Evolutionary conservation across 345 rosid species (phyloP), one percentile per base, ranked within the genome.

Genomic region (Eucalyptus guilfoylei): DNA sequence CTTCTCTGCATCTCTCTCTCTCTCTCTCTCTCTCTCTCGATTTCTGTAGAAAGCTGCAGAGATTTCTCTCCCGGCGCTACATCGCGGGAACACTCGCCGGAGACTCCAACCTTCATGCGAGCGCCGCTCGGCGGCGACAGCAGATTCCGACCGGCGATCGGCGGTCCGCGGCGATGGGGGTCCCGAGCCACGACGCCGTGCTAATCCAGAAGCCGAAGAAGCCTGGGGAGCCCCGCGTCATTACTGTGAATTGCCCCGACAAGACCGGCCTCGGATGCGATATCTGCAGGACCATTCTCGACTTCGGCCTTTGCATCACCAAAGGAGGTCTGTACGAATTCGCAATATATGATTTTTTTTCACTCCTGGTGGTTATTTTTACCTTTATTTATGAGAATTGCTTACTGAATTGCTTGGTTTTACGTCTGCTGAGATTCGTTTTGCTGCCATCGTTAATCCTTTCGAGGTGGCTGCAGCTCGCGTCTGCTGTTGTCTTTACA

Each of bases 241-340:
- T 97, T 64, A 96, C 98, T 47, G 97, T 96, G 26, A 97, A 97
- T 91, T 97, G 98, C 90, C 97, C 98, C 0, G 97, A 96, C 87
- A 93, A 93, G 89, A 92, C 96, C 85, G 96, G 98, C 48, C 97
- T 97, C 14, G 96, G 95, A 17, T 96, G 96, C 91, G 98, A 96
- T 92, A 91, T 97, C 81, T 94, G 96, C 91, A 89, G 94, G 80
- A 93, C 93, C 50, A 92, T 97, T 88, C 98, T 97, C 49, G 97
- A 97, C 67, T 96, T 94, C 87, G 98, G 98, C 6, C 96, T 97
- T 50, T 94, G 90, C 90, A 95, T 95, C 62, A 92, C 96, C 85
- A 96, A 95, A 93, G 98, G 95, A 94, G 99, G 98, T 95, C 87
- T 5, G 72, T 55, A 76, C 85, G 28, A 76, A 37, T 30, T 76